Conservation (phyloP, 371 early-diverging fungal genomes). For the Smittium mucronatum region DNA sequence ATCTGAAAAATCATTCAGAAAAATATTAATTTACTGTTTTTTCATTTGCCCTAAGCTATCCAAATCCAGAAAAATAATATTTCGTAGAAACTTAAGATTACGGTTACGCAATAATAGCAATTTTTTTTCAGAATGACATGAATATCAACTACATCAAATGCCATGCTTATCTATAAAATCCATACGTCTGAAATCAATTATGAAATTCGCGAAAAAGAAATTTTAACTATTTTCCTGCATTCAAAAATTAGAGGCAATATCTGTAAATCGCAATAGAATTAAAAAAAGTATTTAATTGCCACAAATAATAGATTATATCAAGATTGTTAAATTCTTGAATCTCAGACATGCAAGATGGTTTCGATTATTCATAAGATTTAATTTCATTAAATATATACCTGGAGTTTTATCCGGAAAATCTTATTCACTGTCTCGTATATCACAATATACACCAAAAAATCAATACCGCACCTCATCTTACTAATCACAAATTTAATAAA, state of each 20-base stretch:
- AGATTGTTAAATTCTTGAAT: constrained; percentile 3
- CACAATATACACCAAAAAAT: not conserved
- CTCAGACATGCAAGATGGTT: not conserved
- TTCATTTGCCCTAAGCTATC: not conserved
- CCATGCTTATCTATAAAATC: constrained; percentile 3
- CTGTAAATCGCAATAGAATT: not conserved
- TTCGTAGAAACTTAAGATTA: constrained; percentile 6
- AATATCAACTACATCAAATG: constrained; percentile 2
- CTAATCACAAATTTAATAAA: not conserved
- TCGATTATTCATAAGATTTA: not conserved
- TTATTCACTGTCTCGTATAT: constrained; percentile 12
- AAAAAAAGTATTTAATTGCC: constrained; percentile 3
- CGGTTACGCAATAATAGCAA: constrained; percentile 5
- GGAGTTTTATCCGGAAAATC: constrained; percentile 8
- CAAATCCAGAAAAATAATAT: constrained; percentile 3
- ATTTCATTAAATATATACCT: constrained; percentile 14
- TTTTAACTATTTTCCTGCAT: constrained; percentile 6
- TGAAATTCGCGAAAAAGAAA: constrained; percentile 6
- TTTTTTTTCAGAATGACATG: not conserved
- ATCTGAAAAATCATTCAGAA: not conserved
- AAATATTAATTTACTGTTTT: not conserved
- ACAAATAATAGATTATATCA: constrained; percentile 5
- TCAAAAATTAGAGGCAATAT: constrained; percentile 9
- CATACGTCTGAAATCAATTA: not conserved
- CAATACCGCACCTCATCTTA: not conserved